These are phyloP conservation scores for Heritiera fomes DNA, from an alignment of 345 rosid genomes.

Conservation along the genomic window DNA sequence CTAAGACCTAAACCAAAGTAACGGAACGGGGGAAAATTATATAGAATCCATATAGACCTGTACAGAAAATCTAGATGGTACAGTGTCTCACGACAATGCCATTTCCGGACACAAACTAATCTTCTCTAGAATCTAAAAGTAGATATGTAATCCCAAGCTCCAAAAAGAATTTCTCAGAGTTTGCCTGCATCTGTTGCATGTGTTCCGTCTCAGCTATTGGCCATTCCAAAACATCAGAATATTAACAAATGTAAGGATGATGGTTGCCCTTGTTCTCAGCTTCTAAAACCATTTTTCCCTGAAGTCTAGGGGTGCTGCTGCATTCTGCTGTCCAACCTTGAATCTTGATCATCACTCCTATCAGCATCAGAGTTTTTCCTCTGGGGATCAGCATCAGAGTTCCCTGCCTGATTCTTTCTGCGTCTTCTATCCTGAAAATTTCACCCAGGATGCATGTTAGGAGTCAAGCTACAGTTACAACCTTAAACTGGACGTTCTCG, in stretches of 20 bases:
- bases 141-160: neutral
- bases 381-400: slow-evolving; percentile 38
- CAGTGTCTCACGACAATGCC: slow-evolving; percentile 23
- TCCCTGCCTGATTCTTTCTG: slow-evolving; percentile 50
- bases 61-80: slow-evolving; percentile 31
- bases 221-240: neutral
- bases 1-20: slow-evolving; percentile 3
- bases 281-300: neutral
- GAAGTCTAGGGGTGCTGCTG: slow-evolving; percentile 15
- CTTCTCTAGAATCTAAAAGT: slow-evolving; percentile 25
- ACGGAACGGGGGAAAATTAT: neutral
- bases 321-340: slow-evolving; percentile 28
- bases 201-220: neutral
- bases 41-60: slow-evolving; percentile 24
- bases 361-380: slow-evolving; percentile 49
- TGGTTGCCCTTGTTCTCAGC: neutral
- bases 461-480: neutral
- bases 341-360: slow-evolving; percentile 45
- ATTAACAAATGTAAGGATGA: slow-evolving; percentile 21
- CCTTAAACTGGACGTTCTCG: neutral
- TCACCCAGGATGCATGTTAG: slow-evolving; percentile 6
- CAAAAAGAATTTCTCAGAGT: neutral
- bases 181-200: slow-evolving; percentile 12
- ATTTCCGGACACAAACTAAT: slow-evolving; percentile 30
- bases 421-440: slow-evolving; percentile 73